Base-by-base conservation (phyloP, 805 yeast genomes). In the Kurtzmaniella fragi region DNA sequence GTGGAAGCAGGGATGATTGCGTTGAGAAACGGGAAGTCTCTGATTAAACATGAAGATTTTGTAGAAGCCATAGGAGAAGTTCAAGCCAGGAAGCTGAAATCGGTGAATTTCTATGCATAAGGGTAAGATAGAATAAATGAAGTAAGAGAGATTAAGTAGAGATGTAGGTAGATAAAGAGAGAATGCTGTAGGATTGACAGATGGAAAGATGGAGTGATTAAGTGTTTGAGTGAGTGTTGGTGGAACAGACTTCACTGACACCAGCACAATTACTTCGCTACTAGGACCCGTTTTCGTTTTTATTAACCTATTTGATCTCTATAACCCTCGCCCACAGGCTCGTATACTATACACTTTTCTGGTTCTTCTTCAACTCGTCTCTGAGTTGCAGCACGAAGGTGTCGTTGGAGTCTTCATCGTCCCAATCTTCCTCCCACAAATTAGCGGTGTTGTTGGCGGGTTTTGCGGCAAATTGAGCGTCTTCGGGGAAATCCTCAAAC, bases 1-100 rank as follows among this genome's bases (percentile, higher is more conserved):
- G 99, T 93, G 16, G 99, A 93, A 64, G 99, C 99, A 5, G 99
- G 99, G 58, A 93, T 93, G 99, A 93, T 93, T 66, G 99, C 99
- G 2, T 73, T 93, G 58, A 80, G 99, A 68, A 88, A 87, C 53
- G 97, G 96, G 13, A 95, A 93, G 65, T 77, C 84, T 32, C 76
- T 82, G 49, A 90, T 93, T 40, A 85, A 87, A 52, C 99, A 93
- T 62, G 99, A 93, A 66, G 99, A 93, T 66, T 93, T 91, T 58
- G 96, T 93, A 20, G 99, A 93, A 62, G 99, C 96, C 40, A 89
- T 93, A 45, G 83, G 96, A 47, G 99, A 93, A 71, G 99, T 93
- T 27, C 99, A 93, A 69, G 95, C 98, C 29, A 82, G 99, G 71
- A 93, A 93, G 74, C 77, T 85, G 42, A 93, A 93, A 70, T 80